These are phyloP conservation scores for Arthrobotrys entomopaga DNA, from an alignment of 2,329 filamentous ascomycete species.

Conservation along the genomic window DNA sequence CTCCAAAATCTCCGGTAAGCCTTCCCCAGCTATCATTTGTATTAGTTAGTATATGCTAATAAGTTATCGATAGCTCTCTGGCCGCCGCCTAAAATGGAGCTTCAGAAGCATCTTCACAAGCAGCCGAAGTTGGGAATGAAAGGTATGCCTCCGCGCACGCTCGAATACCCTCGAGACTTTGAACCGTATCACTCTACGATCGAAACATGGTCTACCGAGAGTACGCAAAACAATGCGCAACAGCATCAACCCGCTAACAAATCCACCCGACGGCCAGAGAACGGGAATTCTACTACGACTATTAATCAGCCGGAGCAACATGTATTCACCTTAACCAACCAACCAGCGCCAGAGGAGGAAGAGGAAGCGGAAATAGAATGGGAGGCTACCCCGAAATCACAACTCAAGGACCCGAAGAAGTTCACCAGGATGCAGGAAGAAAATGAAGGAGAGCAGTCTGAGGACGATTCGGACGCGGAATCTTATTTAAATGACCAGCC, in stretches of 20 bases:
- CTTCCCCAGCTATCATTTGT: neutral
- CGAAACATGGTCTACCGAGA: slow-evolving; percentile 18
- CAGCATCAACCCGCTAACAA: slow-evolving; percentile 1
- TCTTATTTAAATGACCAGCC: slow-evolving; percentile 22
- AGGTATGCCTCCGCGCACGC: slow-evolving; percentile 11
- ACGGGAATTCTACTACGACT: neutral
- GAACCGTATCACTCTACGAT: slow-evolving; percentile 33
- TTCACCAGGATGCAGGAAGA: neutral
- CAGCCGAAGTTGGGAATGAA: slow-evolving; percentile 11
- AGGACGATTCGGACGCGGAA: slow-evolving; percentile 11
- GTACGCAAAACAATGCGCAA: neutral
- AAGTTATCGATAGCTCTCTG: slow-evolving; percentile 35
- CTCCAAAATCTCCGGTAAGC: slow-evolving; percentile 14
- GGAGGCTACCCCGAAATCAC: slow-evolving; percentile 19
- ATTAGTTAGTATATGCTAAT: neutral
- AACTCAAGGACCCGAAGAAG: slow-evolving; percentile 14
- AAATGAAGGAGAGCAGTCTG: slow-evolving; percentile 11
- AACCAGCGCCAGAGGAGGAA: slow-evolving; percentile 12
- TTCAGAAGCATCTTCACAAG: slow-evolving; percentile 28
- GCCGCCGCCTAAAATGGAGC: slow-evolving; percentile 40
- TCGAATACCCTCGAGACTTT: slow-evolving; percentile 42
- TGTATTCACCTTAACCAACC: slow-evolving; percentile 31
- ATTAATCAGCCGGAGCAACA: slow-evolving; percentile 18
- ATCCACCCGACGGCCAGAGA: neutral
- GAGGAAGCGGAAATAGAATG: slow-evolving; percentile 15